Conservation (phyloP, 2,329 filamentous ascomycete species). For the Bisporella sp. region DNA sequence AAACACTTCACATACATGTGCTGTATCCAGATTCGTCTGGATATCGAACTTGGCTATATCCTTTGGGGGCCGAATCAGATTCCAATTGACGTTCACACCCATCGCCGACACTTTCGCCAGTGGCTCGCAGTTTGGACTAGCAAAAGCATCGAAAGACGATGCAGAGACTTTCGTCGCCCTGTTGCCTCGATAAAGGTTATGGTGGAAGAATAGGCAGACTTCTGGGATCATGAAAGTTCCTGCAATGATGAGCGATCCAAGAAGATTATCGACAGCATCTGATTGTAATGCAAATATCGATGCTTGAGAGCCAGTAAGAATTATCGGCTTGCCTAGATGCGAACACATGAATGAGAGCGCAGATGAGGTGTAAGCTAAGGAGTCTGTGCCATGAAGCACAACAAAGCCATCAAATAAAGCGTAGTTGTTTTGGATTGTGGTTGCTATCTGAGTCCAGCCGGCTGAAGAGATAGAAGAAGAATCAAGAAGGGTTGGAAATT, state of each 20-base stretch:
- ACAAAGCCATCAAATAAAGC: slow-evolving; percentile 65
- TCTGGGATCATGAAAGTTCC: slow-evolving; percentile 70
- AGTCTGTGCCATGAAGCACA: slow-evolving; percentile 66
- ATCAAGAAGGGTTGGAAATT: slow-evolving; percentile 62
- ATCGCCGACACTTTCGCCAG: slow-evolving; percentile 55
- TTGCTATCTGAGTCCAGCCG: slow-evolving; percentile 64
- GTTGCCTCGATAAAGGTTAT: slow-evolving; percentile 63
- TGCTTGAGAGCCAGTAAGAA: slow-evolving; percentile 57
- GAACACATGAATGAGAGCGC: slow-evolving; percentile 69
- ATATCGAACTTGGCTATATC: slow-evolving; percentile 53
- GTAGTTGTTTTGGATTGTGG: slow-evolving; percentile 54
- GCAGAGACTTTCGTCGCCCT: slow-evolving; percentile 62
- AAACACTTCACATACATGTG: slow-evolving; percentile 43
- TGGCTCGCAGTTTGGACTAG: slow-evolving; percentile 58
- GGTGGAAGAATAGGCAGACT: slow-evolving; percentile 69
- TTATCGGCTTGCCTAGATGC: slow-evolving; percentile 64
- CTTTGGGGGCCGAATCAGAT: slow-evolving; percentile 50
- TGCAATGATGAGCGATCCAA: slow-evolving; percentile 63
- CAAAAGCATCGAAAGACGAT: slow-evolving; percentile 62
- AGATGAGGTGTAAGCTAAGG: slow-evolving; percentile 61
- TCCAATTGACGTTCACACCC: slow-evolving; percentile 57
- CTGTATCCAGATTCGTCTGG: slow-evolving; percentile 54
- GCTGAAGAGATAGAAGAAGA: slow-evolving; percentile 65
- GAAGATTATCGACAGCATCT: slow-evolving; percentile 64
- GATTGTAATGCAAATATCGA: slow-evolving; percentile 67